A percentile compares a stretch with the other conserved stretches of the same genome.
phyloP scores from a whole-genome alignment of 1,284 basidiomycete species.

The Inonotus obliquus region DNA sequence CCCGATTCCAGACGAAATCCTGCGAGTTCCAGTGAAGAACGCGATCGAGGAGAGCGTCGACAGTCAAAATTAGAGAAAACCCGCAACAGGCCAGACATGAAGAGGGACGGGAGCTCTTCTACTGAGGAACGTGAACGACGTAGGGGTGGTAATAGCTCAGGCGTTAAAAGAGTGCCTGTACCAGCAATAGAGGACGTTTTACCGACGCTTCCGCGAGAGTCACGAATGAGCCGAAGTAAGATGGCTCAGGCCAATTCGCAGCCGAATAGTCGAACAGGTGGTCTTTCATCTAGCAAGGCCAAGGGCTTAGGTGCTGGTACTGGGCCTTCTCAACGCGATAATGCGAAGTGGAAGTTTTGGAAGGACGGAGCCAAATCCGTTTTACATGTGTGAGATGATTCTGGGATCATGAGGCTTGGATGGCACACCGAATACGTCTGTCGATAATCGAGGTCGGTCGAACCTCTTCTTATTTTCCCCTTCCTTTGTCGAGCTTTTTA shows the following conservation, averaged over 20 bases:
- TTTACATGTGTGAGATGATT: neutral
- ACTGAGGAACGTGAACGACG: neutral
- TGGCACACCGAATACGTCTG: too few species aligned
- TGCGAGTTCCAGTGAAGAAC: neutral
- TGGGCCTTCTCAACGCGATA: neutral
- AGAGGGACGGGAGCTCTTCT: neutral
- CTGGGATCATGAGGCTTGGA: too few species aligned
- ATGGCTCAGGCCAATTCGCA: too few species aligned
- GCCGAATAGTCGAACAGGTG: too few species aligned
- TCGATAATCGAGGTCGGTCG: too few species aligned
- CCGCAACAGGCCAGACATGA: neutral
- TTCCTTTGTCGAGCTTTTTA: too few species aligned
- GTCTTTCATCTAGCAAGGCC: too few species aligned
- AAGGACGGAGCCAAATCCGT: neutral
- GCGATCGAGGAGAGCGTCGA: neutral
- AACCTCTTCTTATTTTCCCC: too few species aligned
- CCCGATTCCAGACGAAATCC: neutral
- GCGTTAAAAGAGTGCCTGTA: neutral
- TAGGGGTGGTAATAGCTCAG: neutral
- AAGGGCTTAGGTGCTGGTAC: too few species aligned
- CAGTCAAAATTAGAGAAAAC: neutral
- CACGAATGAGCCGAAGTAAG: too few species aligned
- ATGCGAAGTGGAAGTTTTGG: slow-evolving; percentile 14
- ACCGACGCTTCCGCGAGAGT: neutral
- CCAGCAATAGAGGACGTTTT: neutral